Percentiles rank a stretch among this genome's conserved stretches.
Conservation (phyloP, 345 rosid species). For the Excoecaria cochinchinensis region DNA sequence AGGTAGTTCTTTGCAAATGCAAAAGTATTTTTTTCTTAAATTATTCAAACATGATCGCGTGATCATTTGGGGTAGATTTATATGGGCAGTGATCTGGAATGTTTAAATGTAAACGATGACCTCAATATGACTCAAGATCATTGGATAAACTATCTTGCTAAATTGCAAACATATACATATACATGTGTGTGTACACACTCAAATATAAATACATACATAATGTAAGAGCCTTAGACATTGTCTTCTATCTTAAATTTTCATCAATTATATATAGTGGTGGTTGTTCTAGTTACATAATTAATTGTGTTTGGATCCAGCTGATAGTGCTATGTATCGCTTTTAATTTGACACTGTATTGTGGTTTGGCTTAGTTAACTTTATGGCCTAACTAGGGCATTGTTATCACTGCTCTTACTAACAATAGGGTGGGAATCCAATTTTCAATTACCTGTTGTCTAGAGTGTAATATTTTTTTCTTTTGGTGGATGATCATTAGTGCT, state of each 20-base stretch:
- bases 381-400: not conserved
- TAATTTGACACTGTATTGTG: not conserved
- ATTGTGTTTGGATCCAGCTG: not conserved
- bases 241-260: not conserved
- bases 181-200: too few species aligned
- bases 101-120: not conserved
- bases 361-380: not conserved
- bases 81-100: not conserved
- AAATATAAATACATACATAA: not conserved
- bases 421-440: not conserved
- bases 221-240: not conserved
- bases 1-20: conserved; percentile 38
- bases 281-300: not conserved
- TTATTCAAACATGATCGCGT: not conserved
- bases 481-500: too few species aligned
- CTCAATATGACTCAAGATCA: too few species aligned
- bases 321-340: not conserved
- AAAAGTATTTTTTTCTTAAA: not conserved
- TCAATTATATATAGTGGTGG: not conserved
- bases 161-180: not conserved
- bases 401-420: not conserved
- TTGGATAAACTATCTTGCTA: not conserved
- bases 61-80: not conserved
- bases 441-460: not conserved
- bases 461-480: too few species aligned